phyloP scores from a whole-genome alignment of 345 rosid species.

The Salix viminalis region DNA sequence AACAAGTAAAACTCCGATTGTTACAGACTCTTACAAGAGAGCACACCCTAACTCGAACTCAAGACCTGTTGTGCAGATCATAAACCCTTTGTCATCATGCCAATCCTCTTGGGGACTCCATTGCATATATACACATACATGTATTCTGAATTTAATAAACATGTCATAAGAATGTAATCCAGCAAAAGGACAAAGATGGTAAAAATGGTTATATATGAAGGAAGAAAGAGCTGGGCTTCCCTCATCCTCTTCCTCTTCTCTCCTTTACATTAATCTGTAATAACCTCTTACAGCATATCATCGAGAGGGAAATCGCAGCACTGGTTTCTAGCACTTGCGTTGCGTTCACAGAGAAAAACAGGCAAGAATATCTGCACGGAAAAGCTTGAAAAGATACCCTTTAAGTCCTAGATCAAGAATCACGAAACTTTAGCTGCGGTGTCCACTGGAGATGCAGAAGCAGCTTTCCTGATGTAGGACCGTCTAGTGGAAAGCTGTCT shows the following conservation, averaged over 20 bases:
- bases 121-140: no score
- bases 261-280: neutral
- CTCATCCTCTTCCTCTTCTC: neutral
- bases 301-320: neutral
- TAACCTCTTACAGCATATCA: neutral
- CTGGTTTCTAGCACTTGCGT: neutral
- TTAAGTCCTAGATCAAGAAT: constrained; percentile 20
- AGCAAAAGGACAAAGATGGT: no score
- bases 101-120: no score
- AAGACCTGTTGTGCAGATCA: no score
- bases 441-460: constrained; percentile 69
- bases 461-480: constrained; percentile 67
- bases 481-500: constrained; percentile 52
- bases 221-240: neutral
- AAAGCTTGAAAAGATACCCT: neutral
- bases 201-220: neutral
- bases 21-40: no score
- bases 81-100: fast-evolving
- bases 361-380: neutral
- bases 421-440: constrained; percentile 57
- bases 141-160: no score
- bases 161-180: no score
- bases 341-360: neutral
- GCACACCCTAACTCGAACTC: no score
- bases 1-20: no score